Base-by-base conservation (phyloP, 306 rosid genomes). In the Cicer pinnatifidum region DNA sequence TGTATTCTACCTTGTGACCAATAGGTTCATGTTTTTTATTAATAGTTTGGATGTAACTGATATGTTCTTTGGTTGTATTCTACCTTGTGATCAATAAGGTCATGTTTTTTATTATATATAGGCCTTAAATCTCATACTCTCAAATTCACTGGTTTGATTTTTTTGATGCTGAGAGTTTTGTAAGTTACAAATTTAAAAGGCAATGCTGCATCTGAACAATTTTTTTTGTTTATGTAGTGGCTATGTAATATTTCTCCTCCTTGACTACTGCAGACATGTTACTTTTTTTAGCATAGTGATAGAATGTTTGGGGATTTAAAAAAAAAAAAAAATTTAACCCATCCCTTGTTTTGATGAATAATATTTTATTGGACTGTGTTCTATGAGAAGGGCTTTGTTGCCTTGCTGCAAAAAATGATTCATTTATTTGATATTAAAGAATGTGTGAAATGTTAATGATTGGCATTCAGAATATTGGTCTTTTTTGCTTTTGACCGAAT, bases 361-460 rank as follows among this genome's bases (percentile, higher is more conserved):
- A 57, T 58, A 9, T 16, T 57, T 57, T 43, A 28, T 23, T 43
- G 76, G 44, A 38, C 56, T 6, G 19, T 12, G 44, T 73, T 45
- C 17, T 52, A 20, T 20, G 66, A 45, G 5, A 10, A 65, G 39
- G 64, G 64, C 6, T 11, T 16, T 12, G 12, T 64, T 59, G 17
- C 45, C 72, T 64, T 75, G 48, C 40, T 75, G 57, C 9, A 13
- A 23, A 51, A 38, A 5, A 2, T 51, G 19, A 20, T 41, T 67
- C 17, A 41, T 66, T 66, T 64, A 52, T n/a, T 75, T 75, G 39
- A 67, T 53, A 11, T 64, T 51, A 63, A 64, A 43, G 66, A n/a
- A 75, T 45, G 8, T 44, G 44, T 15, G 50, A 28, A 3, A 28
- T 76, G 37, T 28, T 44, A 19, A 15, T 4, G 20, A 11, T 76